Percentiles rank a stretch among this genome's conserved stretches.
Conservation (phyloP, 257 asterid genomes). For the Perilla frutescens region DNA sequence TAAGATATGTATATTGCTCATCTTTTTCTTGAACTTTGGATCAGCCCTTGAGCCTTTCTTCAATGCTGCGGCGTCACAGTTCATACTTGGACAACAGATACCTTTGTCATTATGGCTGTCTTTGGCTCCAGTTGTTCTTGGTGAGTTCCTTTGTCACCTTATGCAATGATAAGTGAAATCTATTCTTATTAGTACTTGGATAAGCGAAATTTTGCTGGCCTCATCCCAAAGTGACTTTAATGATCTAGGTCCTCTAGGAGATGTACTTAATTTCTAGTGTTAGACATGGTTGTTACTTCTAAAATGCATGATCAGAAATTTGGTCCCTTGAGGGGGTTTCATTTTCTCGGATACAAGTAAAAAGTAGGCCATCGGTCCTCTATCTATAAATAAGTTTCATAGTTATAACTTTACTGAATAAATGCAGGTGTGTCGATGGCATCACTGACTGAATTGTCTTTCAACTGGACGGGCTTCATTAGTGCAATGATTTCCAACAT, state of each 20-base stretch:
- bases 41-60: conserved; percentile 99
- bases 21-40: conserved; percentile 24
- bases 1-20: neutral
- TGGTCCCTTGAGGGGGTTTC: neutral
- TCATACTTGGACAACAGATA: conserved; percentile 90
- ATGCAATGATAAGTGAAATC: neutral
- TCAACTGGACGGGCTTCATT: conserved; percentile 91
- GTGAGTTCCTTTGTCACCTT: conserved; percentile 48
- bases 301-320: neutral
- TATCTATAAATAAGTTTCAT: neutral
- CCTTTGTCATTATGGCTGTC: conserved; percentile 89
- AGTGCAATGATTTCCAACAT: conserved; percentile 99
- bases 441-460: conserved; percentile 91
- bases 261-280: neutral
- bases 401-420: conserved; percentile 29
- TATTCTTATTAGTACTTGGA: neutral
- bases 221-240: neutral
- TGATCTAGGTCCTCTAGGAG: neutral
- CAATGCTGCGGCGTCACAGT: conserved; percentile 98
- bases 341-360: conserved; percentile 2
- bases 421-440: conserved; percentile 99
- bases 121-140: conserved; percentile 92
- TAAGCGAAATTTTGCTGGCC: neutral
- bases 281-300: neutral
- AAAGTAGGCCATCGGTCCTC: neutral